phyloP scores from a whole-genome alignment of 495 filamentous ascomycete genomes.

The Daldinia vernicosa region DNA sequence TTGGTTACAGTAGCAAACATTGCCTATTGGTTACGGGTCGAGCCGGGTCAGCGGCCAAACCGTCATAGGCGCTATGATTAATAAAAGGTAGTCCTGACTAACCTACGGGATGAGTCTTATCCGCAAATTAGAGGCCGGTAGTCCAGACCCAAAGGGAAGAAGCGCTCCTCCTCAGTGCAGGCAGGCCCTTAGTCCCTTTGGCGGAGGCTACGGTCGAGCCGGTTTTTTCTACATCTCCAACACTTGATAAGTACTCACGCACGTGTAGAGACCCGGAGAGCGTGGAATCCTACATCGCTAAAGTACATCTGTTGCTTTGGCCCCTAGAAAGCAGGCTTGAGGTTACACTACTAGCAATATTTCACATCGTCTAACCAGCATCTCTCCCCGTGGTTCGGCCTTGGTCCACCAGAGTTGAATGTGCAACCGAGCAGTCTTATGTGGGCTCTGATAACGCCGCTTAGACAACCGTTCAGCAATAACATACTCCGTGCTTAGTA shows the following conservation, averaged over 20 bases:
- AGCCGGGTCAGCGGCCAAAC: constrained; percentile 26
- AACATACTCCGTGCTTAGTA: neutral
- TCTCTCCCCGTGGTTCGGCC: constrained; percentile 4
- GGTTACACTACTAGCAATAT: constrained; percentile 10
- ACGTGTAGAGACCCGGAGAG: constrained; percentile 17
- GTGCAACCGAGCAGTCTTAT: constrained; percentile 5
- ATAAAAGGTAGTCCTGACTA: constrained; percentile 13
- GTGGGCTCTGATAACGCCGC: neutral
- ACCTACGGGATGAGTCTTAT: constrained; percentile 13
- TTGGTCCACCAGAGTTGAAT: neutral
- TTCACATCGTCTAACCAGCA: neutral
- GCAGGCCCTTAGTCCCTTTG: neutral
- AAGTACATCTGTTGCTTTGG: constrained; percentile 19
- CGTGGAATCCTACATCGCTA: constrained; percentile 13
- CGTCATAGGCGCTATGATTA: constrained; percentile 31
- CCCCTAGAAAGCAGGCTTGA: neutral
- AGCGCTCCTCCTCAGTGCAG: constrained; percentile 24
- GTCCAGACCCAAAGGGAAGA: constrained; percentile 20
- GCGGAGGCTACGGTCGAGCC: constrained; percentile 11
- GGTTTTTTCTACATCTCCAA: constrained; percentile 6
- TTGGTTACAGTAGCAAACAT: constrained; percentile 11
- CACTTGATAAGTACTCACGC: constrained; percentile 16
- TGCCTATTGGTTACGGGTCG: constrained; percentile 31
- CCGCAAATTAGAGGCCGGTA: constrained; percentile 30
- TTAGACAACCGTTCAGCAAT: neutral